Evolutionary conservation across 2,329 filamentous ascomycete species (phyloP).

Genomic region (Neobulgaria alba): DNA sequence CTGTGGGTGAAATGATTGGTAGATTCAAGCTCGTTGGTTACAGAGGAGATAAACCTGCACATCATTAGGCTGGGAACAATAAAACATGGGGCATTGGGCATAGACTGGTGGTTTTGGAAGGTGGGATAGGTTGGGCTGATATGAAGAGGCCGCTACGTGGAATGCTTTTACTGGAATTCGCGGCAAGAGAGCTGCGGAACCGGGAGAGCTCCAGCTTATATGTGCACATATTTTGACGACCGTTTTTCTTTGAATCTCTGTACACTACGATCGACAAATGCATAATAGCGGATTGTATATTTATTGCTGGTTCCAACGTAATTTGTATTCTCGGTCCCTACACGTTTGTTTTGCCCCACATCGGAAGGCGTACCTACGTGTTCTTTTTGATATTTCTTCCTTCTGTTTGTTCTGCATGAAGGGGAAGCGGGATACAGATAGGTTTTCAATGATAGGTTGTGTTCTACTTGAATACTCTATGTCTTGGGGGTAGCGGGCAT

Average conservation of each 20-base stretch:
- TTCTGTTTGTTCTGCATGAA: no score
- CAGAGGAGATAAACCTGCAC: conserved; percentile 55
- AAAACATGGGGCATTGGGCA: neutral
- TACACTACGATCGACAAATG: neutral
- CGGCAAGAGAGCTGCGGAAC: neutral
- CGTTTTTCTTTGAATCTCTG: neutral
- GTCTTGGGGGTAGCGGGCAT: no score
- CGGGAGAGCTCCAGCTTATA: neutral
- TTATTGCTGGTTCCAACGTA: neutral
- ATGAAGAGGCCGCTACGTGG: no score
- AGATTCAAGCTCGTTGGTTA: conserved; percentile 94
- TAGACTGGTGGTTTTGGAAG: neutral
- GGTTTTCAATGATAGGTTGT: no score
- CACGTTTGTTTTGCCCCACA: no score
- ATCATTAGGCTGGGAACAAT: conserved; percentile 37
- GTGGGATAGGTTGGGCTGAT: neutral
- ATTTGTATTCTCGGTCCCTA: no score
- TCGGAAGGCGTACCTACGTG: no score
- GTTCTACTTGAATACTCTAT: no score
- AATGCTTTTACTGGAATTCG: neutral
- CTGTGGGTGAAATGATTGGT: conserved; percentile 92
- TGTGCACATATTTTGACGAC: neutral
- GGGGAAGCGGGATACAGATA: no score
- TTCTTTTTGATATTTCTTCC: no score
- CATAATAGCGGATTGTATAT: neutral